Conservation (phyloP, 495 filamentous ascomycete species). For the Talaromyces liani region DNA sequence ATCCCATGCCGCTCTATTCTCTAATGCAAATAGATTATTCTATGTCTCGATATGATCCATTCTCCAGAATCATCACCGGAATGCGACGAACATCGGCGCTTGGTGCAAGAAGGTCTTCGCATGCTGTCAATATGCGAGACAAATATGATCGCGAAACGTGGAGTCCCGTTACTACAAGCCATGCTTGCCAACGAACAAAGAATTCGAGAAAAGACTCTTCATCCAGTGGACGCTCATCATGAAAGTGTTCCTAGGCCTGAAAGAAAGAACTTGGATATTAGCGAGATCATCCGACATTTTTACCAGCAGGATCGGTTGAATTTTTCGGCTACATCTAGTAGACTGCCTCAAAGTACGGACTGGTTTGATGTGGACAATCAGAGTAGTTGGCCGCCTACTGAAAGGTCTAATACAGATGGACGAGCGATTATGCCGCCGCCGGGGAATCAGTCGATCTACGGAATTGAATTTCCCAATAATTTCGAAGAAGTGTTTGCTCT, state of each 20-base stretch:
- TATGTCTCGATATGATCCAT: constrained; percentile 36
- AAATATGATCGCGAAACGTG: constrained; percentile 28
- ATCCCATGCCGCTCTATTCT: not conserved
- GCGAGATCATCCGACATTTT: constrained; percentile 14
- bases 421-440: not conserved
- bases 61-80: constrained; percentile 22
- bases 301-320: constrained; percentile 11
- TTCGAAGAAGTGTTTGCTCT: constrained; percentile 6
- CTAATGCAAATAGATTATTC: constrained; percentile 19
- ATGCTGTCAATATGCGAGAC: constrained; percentile 19
- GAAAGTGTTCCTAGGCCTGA: not conserved
- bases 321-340: not conserved
- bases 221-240: not conserved
- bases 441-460: not conserved
- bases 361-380: not conserved
- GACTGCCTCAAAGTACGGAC: not conserved
- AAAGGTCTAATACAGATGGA: not conserved
- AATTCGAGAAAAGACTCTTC: not conserved
- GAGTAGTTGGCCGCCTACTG: not conserved
- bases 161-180: constrained; percentile 20
- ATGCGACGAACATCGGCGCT: constrained; percentile 23
- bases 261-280: not conserved
- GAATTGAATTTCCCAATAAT: not conserved
- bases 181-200: constrained; percentile 16
- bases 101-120: constrained; percentile 24